Evolutionary conservation across 2,329 filamentous ascomycete genomes (phyloP).

Genomic region (Sclerotinia nivalis): DNA sequence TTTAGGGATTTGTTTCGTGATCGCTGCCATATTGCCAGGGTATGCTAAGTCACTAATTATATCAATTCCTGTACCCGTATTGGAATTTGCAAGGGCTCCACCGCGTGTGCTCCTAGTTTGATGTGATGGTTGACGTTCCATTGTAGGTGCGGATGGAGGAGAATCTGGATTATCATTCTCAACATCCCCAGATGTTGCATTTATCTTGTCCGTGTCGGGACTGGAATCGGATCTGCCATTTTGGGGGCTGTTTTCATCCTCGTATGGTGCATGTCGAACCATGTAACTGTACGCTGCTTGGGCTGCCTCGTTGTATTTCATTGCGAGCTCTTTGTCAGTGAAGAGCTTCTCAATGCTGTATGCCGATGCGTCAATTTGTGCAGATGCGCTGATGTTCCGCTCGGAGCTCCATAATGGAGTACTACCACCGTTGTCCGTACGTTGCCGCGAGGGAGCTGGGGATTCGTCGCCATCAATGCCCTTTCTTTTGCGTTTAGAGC

Average conservation of each 20-base stretch:
- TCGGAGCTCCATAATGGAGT: constrained; percentile 65
- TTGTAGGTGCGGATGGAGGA: constrained; percentile 52
- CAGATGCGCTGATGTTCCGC: constrained; percentile 50
- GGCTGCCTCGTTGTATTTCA: constrained; percentile 65
- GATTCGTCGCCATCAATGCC: constrained; percentile 63
- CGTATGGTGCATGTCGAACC: constrained; percentile 49
- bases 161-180: constrained; percentile 53
- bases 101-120: constrained; percentile 63
- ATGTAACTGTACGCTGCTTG: constrained; percentile 63
- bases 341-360: constrained; percentile 71
- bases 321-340: constrained; percentile 66
- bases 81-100: constrained; percentile 48
- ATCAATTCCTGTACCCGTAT: constrained; percentile 60
- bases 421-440: constrained; percentile 56
- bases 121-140: constrained; percentile 66
- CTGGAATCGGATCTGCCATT: constrained; percentile 48
- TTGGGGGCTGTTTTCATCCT: constrained; percentile 36
- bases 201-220: constrained; percentile 51
- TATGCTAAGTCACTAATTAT: constrained; percentile 60
- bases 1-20: constrained; percentile 38
- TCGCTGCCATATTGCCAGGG: constrained; percentile 52
- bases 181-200: constrained; percentile 50
- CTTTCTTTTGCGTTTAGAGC: constrained; percentile 64
- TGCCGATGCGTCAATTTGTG: constrained; percentile 56
- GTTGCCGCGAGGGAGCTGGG: constrained; percentile 57